Conservation (phyloP, 768 basidiomycete genomes). For the Mycena sanguinolenta region DNA sequence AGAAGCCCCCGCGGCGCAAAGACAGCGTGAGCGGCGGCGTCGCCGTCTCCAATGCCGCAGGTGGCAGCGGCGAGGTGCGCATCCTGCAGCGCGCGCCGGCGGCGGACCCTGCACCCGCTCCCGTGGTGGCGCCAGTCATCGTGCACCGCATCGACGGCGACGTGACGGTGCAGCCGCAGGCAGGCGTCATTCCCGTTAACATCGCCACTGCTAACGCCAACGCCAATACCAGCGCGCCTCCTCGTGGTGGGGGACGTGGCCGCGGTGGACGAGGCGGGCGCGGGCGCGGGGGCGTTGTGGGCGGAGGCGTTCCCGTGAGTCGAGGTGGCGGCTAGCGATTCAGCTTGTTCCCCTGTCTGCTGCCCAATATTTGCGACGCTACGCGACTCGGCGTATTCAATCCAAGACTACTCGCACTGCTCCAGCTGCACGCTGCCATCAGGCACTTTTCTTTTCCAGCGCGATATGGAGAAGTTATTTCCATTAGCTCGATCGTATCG, state of each 20-base stretch:
- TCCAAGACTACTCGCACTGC: constrained; percentile 8
- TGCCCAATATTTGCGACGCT: constrained; percentile 20
- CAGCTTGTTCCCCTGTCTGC: background rate
- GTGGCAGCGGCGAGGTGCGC: constrained; percentile 19
- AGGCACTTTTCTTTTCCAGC: constrained; percentile 4
- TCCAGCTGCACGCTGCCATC: background rate
- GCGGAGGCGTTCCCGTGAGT: constrained; percentile 27
- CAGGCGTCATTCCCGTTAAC: constrained; percentile 30
- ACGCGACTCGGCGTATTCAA: too few species aligned
- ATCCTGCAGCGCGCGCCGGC: constrained; percentile 27
- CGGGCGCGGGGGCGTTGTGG: constrained; percentile 22
- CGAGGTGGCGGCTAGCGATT: constrained; percentile 16
- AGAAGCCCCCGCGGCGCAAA: constrained; percentile 31
- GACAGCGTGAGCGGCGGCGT: constrained; percentile 33
- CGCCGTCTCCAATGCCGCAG: constrained; percentile 6
- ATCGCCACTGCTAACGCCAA: background rate
- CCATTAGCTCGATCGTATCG: constrained; percentile 16
- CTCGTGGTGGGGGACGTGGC: constrained; percentile 8
- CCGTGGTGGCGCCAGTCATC: constrained; percentile 22
- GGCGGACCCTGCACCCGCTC: background rate
- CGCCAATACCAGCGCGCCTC: background rate
- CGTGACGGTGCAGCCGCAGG: constrained; percentile 28
- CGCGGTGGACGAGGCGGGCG: constrained; percentile 15
- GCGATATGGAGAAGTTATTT: background rate
- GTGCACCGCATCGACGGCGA: constrained; percentile 34